Evolutionary conservation across 2,329 filamentous ascomycete species (phyloP).

Genomic region (Aspergillus melleus): DNA sequence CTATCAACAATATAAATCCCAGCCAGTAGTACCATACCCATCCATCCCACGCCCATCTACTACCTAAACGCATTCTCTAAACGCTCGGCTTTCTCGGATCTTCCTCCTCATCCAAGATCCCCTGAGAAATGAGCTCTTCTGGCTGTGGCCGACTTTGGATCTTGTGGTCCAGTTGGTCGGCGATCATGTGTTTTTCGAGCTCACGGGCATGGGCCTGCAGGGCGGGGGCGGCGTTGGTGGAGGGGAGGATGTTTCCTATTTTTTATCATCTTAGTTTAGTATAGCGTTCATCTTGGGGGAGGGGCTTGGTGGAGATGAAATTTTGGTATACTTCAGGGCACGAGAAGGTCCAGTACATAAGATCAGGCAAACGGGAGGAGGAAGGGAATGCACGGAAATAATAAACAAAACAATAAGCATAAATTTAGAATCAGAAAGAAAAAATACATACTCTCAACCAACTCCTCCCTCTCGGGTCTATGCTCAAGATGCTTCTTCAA

Average conservation of each 20-base stretch:
- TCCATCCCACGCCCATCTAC: too few species aligned
- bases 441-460: conserved; percentile 68
- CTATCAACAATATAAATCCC: neutral
- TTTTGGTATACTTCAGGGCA: too few species aligned
- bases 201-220: conserved; percentile 80
- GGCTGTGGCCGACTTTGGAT: conserved; percentile 74
- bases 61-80: too few species aligned
- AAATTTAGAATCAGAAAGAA: neutral
- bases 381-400: neutral
- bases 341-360: too few species aligned
- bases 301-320: too few species aligned
- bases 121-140: conserved; percentile 74
- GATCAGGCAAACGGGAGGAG: neutral
- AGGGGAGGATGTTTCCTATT: conserved; percentile 56
- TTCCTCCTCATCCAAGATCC: conserved; percentile 70
- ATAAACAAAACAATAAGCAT: neutral
- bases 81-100: conserved; percentile 34
- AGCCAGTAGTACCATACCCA: neutral
- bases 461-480: conserved; percentile 68
- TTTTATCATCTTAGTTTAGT: too few species aligned
- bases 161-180: conserved; percentile 83
- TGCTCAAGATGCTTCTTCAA: conserved; percentile 65
- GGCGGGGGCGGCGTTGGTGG: conserved; percentile 73
- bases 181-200: conserved; percentile 84
- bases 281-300: too few species aligned